These are phyloP conservation scores for Lachnellula willkommii DNA, from an alignment of 2,329 filamentous ascomycete species.

Conservation along the genomic window DNA sequence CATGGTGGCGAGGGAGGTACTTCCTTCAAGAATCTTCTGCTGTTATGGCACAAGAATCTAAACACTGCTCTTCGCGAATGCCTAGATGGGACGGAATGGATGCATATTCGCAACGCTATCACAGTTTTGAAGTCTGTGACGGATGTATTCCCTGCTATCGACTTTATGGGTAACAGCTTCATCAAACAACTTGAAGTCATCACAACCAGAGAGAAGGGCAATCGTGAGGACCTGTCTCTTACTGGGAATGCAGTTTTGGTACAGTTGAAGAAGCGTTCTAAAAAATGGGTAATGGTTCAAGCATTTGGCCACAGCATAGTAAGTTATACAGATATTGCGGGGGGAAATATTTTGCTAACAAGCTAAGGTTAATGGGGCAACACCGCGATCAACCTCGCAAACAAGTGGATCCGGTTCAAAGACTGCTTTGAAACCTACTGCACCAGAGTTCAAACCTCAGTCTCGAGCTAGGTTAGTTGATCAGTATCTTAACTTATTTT, in stretches of 20 bases:
- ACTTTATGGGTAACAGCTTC: slow-evolving; percentile 74
- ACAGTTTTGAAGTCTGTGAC: slow-evolving; percentile 78
- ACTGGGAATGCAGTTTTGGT: slow-evolving; percentile 67
- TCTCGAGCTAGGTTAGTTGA: slow-evolving; percentile 30
- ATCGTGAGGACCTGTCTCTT: slow-evolving; percentile 69
- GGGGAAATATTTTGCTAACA: neutral
- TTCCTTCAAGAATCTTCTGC: slow-evolving; percentile 73
- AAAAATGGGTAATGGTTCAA: slow-evolving; percentile 68
- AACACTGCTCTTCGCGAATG: slow-evolving; percentile 76
- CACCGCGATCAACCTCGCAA: slow-evolving; percentile 8
- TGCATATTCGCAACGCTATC: slow-evolving; percentile 95
- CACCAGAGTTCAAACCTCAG: slow-evolving; percentile 59
- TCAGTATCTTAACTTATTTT: neutral
- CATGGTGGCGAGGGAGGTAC: slow-evolving; percentile 62
- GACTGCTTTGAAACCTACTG: slow-evolving; percentile 51
- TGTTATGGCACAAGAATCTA: slow-evolving; percentile 84
- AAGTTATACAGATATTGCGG: slow-evolving; percentile 28
- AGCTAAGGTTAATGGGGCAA: slow-evolving; percentile 1
- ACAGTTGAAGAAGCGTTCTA: slow-evolving; percentile 60
- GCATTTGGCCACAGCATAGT: slow-evolving; percentile 64
- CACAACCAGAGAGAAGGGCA: slow-evolving; percentile 55
- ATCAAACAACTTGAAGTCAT: slow-evolving; percentile 61
- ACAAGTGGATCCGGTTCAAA: slow-evolving; percentile 17
- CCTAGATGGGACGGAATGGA: slow-evolving; percentile 80
- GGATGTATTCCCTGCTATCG: slow-evolving; percentile 79